Percentiles rank a stretch among this genome's conserved stretches.
These are phyloP conservation scores for Umbelopsis sp. DNA, from an alignment of 192 early-diverging fungal species.

Conservation along the genomic window DNA sequence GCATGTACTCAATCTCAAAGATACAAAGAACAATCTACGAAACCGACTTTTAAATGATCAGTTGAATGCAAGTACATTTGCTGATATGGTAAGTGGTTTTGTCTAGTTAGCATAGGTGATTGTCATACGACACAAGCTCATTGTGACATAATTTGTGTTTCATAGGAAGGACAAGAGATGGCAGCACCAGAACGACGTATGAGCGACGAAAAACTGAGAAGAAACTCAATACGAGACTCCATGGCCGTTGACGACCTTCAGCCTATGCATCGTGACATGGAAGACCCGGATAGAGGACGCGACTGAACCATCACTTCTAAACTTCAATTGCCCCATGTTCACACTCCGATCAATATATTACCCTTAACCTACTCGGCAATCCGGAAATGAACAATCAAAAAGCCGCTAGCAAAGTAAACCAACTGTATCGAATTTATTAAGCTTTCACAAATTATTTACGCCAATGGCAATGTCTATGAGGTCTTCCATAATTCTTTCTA, in stretches of 20 bases:
- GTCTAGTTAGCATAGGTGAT: too few relatives aligned
- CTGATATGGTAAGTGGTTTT: neutral
- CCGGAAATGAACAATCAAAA: neutral
- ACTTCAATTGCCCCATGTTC: neutral
- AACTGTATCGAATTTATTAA: too few relatives aligned
- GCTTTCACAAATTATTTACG: slow-evolving; percentile 71
- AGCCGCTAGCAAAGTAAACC: neutral
- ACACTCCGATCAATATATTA: neutral
- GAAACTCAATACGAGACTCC: neutral
- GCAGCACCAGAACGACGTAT: neutral
- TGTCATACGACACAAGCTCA: neutral
- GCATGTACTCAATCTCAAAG: slow-evolving; percentile 11
- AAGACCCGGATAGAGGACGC: slow-evolving; percentile 1
- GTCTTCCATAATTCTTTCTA: slow-evolving; percentile 84
- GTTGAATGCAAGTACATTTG: neutral
- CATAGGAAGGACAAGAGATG: slow-evolving; percentile 1
- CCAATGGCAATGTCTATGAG: slow-evolving; percentile 65
- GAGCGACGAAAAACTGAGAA: neutral
- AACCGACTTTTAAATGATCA: slow-evolving; percentile 7
- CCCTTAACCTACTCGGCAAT: neutral
- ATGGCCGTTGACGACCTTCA: neutral
- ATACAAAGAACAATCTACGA: slow-evolving; percentile 4
- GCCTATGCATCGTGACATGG: neutral
- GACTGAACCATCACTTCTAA: neutral
- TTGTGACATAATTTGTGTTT: slow-evolving; percentile 6